Conservation (phyloP, 768 basidiomycete species). For the Suillus subaureus region DNA sequence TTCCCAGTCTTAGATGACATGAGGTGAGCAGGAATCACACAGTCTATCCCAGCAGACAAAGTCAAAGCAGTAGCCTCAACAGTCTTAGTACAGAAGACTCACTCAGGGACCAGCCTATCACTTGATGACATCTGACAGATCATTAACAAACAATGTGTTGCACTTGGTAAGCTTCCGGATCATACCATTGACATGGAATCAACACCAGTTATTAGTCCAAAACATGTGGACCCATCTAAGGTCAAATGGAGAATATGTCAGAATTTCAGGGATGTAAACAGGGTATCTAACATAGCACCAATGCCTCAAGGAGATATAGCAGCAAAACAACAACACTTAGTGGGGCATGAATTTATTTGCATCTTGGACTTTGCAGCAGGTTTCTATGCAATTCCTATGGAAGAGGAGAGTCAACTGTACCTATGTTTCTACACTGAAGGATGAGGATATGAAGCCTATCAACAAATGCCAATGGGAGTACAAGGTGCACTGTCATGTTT, state of each 20-base stretch:
- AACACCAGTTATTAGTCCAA: not conserved
- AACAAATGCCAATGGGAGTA: too few relatives aligned
- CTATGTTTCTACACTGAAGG: too few relatives aligned
- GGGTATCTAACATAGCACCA: constrained; percentile 14
- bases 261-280: constrained; percentile 24
- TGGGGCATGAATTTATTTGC: constrained; percentile 20
- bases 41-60: constrained; percentile 9
- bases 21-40: constrained; percentile 31
- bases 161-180: not conserved
- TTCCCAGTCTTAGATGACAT: constrained; percentile 37
- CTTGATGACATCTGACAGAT: constrained; percentile 12
- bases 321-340: constrained; percentile 18
- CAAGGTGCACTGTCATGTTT: too few relatives aligned
- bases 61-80: constrained; percentile 16
- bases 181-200: not conserved
- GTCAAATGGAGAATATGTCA: constrained; percentile 21
- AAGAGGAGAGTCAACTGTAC: too few relatives aligned
- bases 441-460: too few relatives aligned
- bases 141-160: constrained; percentile 16
- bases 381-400: too few relatives aligned
- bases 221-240: not conserved
- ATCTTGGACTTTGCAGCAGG: too few relatives aligned
- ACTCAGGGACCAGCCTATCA: constrained; percentile 9
- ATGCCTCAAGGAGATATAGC: constrained; percentile 25
- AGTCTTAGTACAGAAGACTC: constrained; percentile 17